A percentile compares a stretch with the other conserved stretches of the same genome.
phyloP scores from a whole-genome alignment of 768 basidiomycete species.

The Termitomyces sp. region DNA sequence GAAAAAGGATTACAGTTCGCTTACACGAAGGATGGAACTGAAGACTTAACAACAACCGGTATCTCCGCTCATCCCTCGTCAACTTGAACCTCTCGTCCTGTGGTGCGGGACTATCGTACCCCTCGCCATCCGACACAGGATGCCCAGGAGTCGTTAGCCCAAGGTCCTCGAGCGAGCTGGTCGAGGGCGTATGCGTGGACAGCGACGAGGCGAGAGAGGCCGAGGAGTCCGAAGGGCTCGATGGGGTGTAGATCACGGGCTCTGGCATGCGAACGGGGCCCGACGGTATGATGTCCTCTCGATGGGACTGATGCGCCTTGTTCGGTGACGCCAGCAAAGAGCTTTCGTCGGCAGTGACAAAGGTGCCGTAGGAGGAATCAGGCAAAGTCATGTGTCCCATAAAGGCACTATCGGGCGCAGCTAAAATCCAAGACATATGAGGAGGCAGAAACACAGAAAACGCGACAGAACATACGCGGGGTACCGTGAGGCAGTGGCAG shows the following conservation, averaged over 20 bases:
- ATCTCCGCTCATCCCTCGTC: too few species aligned
- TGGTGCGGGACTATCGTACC: too few species aligned
- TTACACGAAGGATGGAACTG: too few species aligned
- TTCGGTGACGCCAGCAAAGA: not conserved
- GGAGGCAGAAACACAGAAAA: not conserved
- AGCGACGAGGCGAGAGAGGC: constrained; percentile 22
- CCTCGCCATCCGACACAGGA: too few species aligned
- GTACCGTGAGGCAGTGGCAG: constrained; percentile 18
- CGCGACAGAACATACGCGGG: constrained; percentile 16
- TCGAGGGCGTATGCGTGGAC: constrained; percentile 22
- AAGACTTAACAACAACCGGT: too few species aligned
- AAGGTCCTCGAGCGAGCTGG: constrained; percentile 21
- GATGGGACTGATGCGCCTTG: constrained; percentile 14
- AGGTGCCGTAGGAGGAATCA: constrained; percentile 9
- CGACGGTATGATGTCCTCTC: constrained; percentile 29
- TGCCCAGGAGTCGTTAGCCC: too few species aligned
- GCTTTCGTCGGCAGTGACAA: constrained; percentile 17
- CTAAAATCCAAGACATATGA: not conserved
- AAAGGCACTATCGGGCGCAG: not conserved
- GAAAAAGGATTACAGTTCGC: too few species aligned
- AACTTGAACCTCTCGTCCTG: too few species aligned
- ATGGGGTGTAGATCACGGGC: constrained; percentile 31
- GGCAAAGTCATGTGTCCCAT: not conserved
- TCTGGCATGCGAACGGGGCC: constrained; percentile 29
- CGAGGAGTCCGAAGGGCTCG: constrained; percentile 13